Percentiles rank a stretch among this genome's conserved stretches.
phyloP scores from a whole-genome alignment of 108 stramenopile genomes.

The Skeletonema marinoi region DNA sequence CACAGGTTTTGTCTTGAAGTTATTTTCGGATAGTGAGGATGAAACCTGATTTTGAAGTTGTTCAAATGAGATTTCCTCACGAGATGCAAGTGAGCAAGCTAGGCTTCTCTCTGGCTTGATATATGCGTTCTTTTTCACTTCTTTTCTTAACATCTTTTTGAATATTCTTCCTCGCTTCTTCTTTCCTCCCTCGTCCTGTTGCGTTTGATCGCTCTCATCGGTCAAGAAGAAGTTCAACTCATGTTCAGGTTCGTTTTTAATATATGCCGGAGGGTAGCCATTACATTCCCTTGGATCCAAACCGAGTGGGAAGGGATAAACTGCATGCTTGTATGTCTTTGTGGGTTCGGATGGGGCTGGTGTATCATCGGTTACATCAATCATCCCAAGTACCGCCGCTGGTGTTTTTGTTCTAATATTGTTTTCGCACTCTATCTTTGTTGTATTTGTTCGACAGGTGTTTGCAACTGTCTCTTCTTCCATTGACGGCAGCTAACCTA shows the following conservation, averaged over 20 bases:
- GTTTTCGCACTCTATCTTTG: too few species aligned
- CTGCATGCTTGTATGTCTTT: not conserved
- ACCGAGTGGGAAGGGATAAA: not conserved
- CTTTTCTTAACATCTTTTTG: not conserved
- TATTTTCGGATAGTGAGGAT: not conserved
- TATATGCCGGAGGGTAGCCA: conserved; percentile 3
- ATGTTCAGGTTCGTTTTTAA: not conserved
- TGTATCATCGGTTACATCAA: not conserved
- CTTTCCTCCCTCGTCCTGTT: not conserved
- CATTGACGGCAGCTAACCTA: too few species aligned
- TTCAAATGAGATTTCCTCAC: not conserved
- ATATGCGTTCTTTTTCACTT: not conserved
- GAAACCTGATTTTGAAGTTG: not conserved
- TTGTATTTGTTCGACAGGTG: too few species aligned
- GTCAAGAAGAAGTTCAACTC: not conserved
- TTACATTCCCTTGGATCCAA: not conserved
- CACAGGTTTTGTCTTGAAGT: conserved; percentile 23
- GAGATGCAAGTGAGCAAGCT: not conserved
- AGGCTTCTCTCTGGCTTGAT: not conserved
- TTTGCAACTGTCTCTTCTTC: too few species aligned
- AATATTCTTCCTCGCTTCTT: not conserved
- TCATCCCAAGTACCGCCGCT: not conserved
- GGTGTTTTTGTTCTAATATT: not conserved
- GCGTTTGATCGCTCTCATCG: not conserved
- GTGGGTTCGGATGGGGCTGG: not conserved